These are phyloP conservation scores for Claviceps citrina DNA, from an alignment of 2,329 filamentous ascomycete species.

Conservation along the genomic window DNA sequence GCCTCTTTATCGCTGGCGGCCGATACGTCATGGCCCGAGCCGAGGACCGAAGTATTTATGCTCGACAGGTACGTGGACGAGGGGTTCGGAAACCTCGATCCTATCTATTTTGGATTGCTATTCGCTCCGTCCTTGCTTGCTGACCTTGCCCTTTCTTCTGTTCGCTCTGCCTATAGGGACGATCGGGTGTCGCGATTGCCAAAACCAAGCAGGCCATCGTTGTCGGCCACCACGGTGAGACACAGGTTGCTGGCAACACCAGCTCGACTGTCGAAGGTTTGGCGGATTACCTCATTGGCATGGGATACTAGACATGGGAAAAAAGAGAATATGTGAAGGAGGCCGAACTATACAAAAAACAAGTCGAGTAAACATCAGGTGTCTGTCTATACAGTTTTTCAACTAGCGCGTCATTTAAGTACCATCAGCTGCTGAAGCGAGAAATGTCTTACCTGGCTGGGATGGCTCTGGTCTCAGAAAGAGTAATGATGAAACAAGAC, in stretches of 20 bases:
- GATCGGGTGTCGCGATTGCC: constrained; percentile 64
- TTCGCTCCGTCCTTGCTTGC: background rate
- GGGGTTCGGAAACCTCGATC: too few relatives aligned
- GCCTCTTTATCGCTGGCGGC: constrained; percentile 59
- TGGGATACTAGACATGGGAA: constrained; percentile 44
- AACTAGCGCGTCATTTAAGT: constrained; percentile 5
- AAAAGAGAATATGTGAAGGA: constrained; percentile 5
- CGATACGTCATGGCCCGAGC: constrained; percentile 65
- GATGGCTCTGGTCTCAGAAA: background rate
- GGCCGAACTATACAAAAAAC: constrained; percentile 1
- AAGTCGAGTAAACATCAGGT: constrained; percentile 3
- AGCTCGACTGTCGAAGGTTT: constrained; percentile 68
- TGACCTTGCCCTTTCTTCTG: background rate
- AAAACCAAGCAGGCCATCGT: constrained; percentile 85
- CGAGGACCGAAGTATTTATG: constrained; percentile 68
- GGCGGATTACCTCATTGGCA: constrained; percentile 70
- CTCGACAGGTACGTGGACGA: constrained; percentile 53
- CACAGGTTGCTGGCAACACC: constrained; percentile 56
- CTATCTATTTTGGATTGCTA: background rate
- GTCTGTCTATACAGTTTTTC: constrained; percentile 6
- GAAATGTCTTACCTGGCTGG: background rate
- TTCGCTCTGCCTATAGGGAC: constrained; percentile 37
- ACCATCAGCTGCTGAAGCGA: background rate
- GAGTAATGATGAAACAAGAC: background rate
- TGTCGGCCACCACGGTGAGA: constrained; percentile 71